Conservation (phyloP, 1,284 basidiomycete genomes). For the Baeospora myosura region DNA sequence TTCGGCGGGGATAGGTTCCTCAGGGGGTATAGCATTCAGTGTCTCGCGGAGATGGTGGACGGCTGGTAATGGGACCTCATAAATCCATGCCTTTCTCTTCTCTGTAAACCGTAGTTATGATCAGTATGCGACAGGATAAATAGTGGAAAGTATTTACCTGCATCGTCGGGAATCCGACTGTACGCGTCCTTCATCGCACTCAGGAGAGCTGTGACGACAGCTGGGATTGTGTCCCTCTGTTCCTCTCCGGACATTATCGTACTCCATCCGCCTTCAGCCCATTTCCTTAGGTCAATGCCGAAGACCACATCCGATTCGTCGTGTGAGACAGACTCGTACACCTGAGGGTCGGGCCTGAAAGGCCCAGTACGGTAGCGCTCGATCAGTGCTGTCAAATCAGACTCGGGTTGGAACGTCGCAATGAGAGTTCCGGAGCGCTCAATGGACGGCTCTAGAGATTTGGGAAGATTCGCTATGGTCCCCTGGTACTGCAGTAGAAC, state of each 20-base stretch:
- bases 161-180: conserved; percentile 51
- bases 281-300: conserved; percentile 81
- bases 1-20: conserved; percentile 51
- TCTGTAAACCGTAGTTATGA: conserved; percentile 39
- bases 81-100: conserved; percentile 88
- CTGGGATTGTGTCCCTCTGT: conserved; percentile 62
- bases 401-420: conserved; percentile 79
- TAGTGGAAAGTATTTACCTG: conserved; percentile 36
- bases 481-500: conserved; percentile 81
- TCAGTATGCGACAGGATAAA: not conserved
- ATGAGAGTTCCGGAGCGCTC: conserved; percentile 70
- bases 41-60: conserved; percentile 79
- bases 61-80: conserved; percentile 77
- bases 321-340: conserved; percentile 78
- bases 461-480: conserved; percentile 64
- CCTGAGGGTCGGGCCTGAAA: conserved; percentile 75
- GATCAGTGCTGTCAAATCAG: conserved; percentile 75
- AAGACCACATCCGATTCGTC: conserved; percentile 81
- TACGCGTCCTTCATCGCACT: conserved; percentile 63
- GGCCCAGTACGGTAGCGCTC: conserved; percentile 87
- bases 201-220: conserved; percentile 68
- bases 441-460: conserved; percentile 53
- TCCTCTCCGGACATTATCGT: conserved; percentile 42
- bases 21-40: conserved; percentile 66
- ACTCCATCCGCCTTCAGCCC: conserved; percentile 72